phyloP scores from a whole-genome alignment of 768 basidiomycete genomes.

The Calocybe cyanea region DNA sequence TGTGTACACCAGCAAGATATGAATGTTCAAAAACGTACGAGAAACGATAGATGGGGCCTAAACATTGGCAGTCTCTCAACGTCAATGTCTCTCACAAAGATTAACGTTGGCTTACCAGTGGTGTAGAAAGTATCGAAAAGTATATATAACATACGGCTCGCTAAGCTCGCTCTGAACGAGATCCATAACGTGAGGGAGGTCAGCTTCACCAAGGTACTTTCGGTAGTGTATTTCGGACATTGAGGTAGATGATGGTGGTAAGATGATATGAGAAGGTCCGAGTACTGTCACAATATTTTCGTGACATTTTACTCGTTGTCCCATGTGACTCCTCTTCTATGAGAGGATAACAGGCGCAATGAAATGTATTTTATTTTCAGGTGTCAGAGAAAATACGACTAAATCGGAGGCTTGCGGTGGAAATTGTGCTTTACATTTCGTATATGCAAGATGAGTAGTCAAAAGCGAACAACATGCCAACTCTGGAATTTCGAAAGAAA shows the following conservation, averaged over 20 bases:
- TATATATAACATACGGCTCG: conserved; percentile 95
- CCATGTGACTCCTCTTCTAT: conserved; percentile 12
- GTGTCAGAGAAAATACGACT: too few relatives aligned
- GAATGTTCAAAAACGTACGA: conserved; percentile 42
- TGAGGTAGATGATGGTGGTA: conserved; percentile 8
- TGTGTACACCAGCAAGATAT: neutral
- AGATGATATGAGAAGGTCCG: conserved; percentile 7
- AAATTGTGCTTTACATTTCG: too few relatives aligned
- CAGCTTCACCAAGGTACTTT: conserved; percentile 70
- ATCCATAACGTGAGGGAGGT: conserved; percentile 79
- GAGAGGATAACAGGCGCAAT: too few relatives aligned
- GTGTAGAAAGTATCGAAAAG: conserved; percentile 94
- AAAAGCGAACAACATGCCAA: too few relatives aligned
- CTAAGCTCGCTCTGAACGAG: conserved; percentile 90
- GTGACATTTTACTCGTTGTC: conserved; percentile 4
- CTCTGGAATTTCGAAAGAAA: too few relatives aligned
- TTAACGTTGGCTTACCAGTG: conserved; percentile 71
- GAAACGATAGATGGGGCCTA: conserved; percentile 88
- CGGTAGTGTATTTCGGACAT: conserved; percentile 58
- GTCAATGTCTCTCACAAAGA: conserved; percentile 14
- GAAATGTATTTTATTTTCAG: too few relatives aligned
- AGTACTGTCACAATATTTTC: neutral
- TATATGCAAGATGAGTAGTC: too few relatives aligned
- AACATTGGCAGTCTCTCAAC: conserved; percentile 14
- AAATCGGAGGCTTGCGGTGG: too few relatives aligned